phyloP scores from a whole-genome alignment of 129 eudicot species.

The Ambrosia artemisiifolia region DNA sequence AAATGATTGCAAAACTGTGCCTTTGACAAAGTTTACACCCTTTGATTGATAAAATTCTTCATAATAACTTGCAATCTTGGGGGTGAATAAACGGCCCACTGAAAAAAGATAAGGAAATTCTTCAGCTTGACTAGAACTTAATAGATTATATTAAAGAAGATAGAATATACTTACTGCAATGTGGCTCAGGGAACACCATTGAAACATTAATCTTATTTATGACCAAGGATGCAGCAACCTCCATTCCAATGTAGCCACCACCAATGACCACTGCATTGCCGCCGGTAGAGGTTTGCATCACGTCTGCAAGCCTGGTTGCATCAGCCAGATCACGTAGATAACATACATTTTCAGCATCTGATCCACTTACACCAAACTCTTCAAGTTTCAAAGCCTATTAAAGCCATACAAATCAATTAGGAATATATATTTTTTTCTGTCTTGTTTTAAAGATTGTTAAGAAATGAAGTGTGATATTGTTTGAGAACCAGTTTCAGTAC shows the following conservation, averaged over 20 bases:
- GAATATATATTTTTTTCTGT: neutral
- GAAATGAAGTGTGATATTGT: neutral
- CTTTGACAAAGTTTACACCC: conserved; percentile 87
- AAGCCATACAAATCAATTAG: neutral
- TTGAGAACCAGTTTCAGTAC: conserved; percentile 49
- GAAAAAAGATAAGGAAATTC: conserved; percentile 6
- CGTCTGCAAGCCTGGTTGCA: conserved; percentile 76
- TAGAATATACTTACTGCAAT: conserved; percentile 65
- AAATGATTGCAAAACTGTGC: conserved; percentile 91
- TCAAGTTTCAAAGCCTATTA: conserved; percentile 11
- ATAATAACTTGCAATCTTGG: conserved; percentile 82
- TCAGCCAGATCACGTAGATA: conserved; percentile 88
- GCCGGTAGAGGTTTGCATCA: conserved; percentile 62
- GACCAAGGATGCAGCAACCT: conserved; percentile 88
- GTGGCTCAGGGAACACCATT: conserved; percentile 95
- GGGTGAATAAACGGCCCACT: conserved; percentile 98
- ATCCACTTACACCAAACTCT: conserved; percentile 16
- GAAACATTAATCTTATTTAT: conserved; percentile 87
- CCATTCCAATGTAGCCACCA: conserved; percentile 99
- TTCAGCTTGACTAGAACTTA: conserved; percentile 2
- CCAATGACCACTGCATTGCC: conserved; percentile 97
- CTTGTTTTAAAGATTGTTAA: neutral
- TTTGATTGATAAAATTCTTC: conserved; percentile 83
- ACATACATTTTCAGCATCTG: conserved; percentile 37
- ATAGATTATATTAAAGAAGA: neutral